phyloP scores from a whole-genome alignment of 345 rosid genomes.

The Hypericum perforatum region DNA sequence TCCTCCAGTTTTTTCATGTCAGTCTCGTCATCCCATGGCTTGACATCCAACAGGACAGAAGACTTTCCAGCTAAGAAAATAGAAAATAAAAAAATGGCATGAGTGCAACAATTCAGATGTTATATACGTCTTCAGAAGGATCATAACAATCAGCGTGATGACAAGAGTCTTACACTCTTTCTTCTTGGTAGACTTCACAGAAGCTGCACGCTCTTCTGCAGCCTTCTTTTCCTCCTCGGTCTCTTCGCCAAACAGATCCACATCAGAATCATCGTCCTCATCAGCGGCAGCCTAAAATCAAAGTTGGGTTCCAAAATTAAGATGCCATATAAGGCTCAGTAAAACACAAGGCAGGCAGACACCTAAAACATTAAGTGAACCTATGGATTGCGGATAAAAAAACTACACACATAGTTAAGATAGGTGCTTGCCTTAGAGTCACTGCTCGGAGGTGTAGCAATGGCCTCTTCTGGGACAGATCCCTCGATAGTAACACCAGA shows the following conservation, averaged over 20 bases:
- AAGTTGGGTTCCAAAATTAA: no score
- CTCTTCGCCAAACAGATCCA: conserved; percentile 80
- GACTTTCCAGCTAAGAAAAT: conserved; percentile 59
- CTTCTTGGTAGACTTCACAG: conserved; percentile 44
- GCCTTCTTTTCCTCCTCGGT: conserved; percentile 91
- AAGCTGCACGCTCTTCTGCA: conserved; percentile 69
- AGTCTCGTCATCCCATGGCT: conserved; percentile 92
- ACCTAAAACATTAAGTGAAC: neutral
- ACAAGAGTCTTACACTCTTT: conserved; percentile 45
- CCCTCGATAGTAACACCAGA: conserved; percentile 68
- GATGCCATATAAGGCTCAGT: no score
- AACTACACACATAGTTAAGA: no score
- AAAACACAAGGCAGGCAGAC: neutral
- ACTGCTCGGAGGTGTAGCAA: conserved; percentile 69
- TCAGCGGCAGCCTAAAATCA: conserved; percentile 37
- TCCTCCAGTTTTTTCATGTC: conserved; percentile 88
- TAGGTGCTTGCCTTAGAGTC: conserved; percentile 50
- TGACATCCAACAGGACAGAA: conserved; percentile 60
- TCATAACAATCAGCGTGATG: no score
- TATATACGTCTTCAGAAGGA: neutral
- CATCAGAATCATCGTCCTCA: conserved; percentile 55
- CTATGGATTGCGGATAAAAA: no score
- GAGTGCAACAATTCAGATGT: neutral
- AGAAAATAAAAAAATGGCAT: neutral
- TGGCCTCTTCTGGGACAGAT: conserved; percentile 40